A percentile compares a stretch with the other conserved stretches of the same genome.
Conservation (phyloP, 2,329 filamentous ascomycete genomes). For the Davidsoniella neocaledoniae region DNA sequence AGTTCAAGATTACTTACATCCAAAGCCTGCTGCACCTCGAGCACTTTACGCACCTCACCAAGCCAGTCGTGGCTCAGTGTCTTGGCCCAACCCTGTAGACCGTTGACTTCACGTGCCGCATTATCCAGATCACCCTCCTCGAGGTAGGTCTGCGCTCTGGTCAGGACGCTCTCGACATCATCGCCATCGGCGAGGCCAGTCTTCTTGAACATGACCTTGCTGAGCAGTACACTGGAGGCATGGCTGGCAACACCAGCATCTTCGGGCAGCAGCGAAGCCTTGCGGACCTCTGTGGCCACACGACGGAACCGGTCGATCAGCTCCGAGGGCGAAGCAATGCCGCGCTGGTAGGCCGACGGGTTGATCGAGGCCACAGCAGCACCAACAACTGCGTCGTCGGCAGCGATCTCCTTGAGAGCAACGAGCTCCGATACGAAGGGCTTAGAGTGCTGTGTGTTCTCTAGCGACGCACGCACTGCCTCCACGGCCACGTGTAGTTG, state of each 20-base stretch:
- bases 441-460: conserved; percentile 50
- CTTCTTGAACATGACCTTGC: conserved; percentile 95
- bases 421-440: conserved; percentile 89
- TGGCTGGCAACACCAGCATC: conserved; percentile 91
- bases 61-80: conserved; percentile 91
- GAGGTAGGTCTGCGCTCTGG: conserved; percentile 72
- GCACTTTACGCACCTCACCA: conserved; percentile 70
- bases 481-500: conserved; percentile 93
- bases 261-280: conserved; percentile 80
- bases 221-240: conserved; percentile 74
- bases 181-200: conserved; percentile 64
- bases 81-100: conserved; percentile 84
- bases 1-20: conserved; percentile 48
- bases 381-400: conserved; percentile 69
- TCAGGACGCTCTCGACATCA: conserved; percentile 87
- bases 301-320: conserved; percentile 92
- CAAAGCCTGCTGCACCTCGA: conserved; percentile 90
- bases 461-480: conserved; percentile 70
- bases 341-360: conserved; percentile 81
- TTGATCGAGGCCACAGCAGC: conserved; percentile 95
- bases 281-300: conserved; percentile 81
- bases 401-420: conserved; percentile 81
- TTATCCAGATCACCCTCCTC: conserved; percentile 87
- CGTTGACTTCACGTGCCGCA: conserved; percentile 90
- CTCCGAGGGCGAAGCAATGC: conserved; percentile 66